Base-by-base conservation (phyloP, 331 rosid species). In the Prunus yedoensis region DNA sequence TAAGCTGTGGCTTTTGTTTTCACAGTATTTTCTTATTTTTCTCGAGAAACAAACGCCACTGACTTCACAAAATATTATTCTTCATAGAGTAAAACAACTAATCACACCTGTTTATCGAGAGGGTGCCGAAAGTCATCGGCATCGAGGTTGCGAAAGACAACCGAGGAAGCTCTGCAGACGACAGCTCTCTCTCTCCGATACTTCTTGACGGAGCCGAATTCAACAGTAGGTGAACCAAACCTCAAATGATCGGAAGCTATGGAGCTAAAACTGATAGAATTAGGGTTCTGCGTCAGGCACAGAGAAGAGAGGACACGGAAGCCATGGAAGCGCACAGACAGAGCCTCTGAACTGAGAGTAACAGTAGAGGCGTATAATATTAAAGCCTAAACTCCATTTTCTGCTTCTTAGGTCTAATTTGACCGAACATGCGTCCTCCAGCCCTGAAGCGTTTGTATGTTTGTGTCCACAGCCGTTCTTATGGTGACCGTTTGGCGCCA, bases 121-220 rank as follows among this genome's bases (percentile, higher is more conserved):
- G 98, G 97, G 75, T 94, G 98, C 49, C 98, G 96, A 70, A 94
- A 94, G 76, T 94, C 98, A 66, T 94, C 98, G 35, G 97, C 98
- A 53, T 91, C 96, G 35, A 94, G 97, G 74, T 90, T 74, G 65
- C 87, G 93, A 59, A 94, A 90, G 75, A 70, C 84, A 56, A 90
- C 71, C 17, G 90, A 77, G 78, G 89, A 73, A 12, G 95, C 96
- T 86, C 81, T 78, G 83, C 90, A 87, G 20, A 87, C 68, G 3
- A 86, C 75, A 41, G 21, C 63, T 66, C 74, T 65, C 30, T 43
- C 0, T 49, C 71, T 80, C 5, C 58, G 75, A 16, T 53, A 78
- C 68, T 77, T 89, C 52, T 5, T 70, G 56, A 62, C 41, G n/a
- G 76, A 12, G 10, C 74, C 28, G 64, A 87, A 80, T 73, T 84